Conservation (phyloP, 2,329 filamentous ascomycete genomes). For the Fusarium albidum region DNA sequence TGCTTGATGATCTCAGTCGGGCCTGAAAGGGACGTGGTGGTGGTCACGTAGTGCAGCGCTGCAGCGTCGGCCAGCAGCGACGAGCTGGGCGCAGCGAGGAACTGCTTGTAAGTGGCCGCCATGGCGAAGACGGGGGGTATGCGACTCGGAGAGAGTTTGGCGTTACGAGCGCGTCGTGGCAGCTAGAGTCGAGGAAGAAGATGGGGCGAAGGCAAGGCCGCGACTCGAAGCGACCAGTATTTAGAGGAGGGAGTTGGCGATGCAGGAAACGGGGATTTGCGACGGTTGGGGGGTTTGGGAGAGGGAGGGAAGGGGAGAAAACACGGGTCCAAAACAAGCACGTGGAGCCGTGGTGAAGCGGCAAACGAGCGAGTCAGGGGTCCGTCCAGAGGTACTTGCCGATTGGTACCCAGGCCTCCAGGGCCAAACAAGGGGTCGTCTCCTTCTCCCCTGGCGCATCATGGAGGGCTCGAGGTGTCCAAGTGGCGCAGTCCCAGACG, state of each 20-base stretch:
- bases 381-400: slow-evolving; percentile 19
- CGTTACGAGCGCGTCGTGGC: slow-evolving; percentile 4
- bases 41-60: slow-evolving; percentile 88
- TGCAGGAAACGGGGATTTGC: slow-evolving; percentile 9
- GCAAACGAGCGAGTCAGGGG: slow-evolving; percentile 30
- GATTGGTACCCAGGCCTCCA: slow-evolving; percentile 25
- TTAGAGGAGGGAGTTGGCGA: slow-evolving; percentile 11
- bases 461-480: slow-evolving; percentile 10
- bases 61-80: slow-evolving; percentile 71
- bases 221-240: slow-evolving; percentile 22
- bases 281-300: slow-evolving; percentile 8
- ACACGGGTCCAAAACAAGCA: slow-evolving; percentile 40
- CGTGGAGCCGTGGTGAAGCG: slow-evolving; percentile 34
- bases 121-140: slow-evolving; percentile 42
- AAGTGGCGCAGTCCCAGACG: slow-evolving; percentile 22
- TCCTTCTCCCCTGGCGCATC: slow-evolving; percentile 16
- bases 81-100: slow-evolving; percentile 72
- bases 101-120: slow-evolving; percentile 71
- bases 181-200: slow-evolving; percentile 7
- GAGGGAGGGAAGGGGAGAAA: slow-evolving; percentile 32
- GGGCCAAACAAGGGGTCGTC: slow-evolving; percentile 14
- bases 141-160: slow-evolving; percentile 24
- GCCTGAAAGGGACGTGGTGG: slow-evolving; percentile 77
- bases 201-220: slow-evolving; percentile 8
- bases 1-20: slow-evolving; percentile 84